Base-by-base conservation (phyloP, 1,284 basidiomycete genomes). In the Papiliotrema fonsecae region DNA sequence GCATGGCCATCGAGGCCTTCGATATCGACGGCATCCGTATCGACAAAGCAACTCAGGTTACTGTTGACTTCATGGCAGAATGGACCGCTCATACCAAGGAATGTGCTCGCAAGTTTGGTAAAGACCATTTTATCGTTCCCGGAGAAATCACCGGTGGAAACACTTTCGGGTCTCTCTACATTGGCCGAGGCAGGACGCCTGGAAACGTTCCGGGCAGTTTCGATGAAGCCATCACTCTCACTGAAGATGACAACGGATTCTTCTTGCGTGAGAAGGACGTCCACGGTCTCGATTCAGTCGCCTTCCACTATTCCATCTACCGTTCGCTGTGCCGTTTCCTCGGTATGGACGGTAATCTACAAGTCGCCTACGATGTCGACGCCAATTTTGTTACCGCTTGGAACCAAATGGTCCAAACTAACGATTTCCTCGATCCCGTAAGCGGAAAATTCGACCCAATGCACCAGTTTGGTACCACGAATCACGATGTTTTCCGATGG, bases 111-210 rank as follows among this genome's bases (percentile, higher is more conserved):
- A 72, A 76, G 0, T 70, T 87, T 14, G 82, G 82, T 52, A 94
- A 94, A 76, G 78, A 76, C 19, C 91, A 93, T 67, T 93, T 94
- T 71, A 85, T 83, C 72, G 89, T 94, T 58, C 78, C 87, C 0
- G 90, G 90, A 39, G 90, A 94, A 77, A 86, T 94, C 51, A 93
- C 90, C n/a, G 89, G 89, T 77, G 90, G 89, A 57, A 85, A 94
- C 73, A 84, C 83, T 0, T 92, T 93, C 65, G 89, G 88, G 21
- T 77, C 88, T 2, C 75, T 93, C 13, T 94, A 93, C 71, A 75
- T 86, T 55, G 90, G 90, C 42, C 87, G 90, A 59, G 90, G 90
- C 37, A 84, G 90, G 42, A 90, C 85, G 5, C 83, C 83, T 2
- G 79, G 77, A 1, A 56, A 56, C 44, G 75, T 62, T 32, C 73